Percentiles rank a stretch among this genome's conserved stretches.
Conservation (phyloP, 257 asterid genomes). For the Cynanchum wilfordii region DNA sequence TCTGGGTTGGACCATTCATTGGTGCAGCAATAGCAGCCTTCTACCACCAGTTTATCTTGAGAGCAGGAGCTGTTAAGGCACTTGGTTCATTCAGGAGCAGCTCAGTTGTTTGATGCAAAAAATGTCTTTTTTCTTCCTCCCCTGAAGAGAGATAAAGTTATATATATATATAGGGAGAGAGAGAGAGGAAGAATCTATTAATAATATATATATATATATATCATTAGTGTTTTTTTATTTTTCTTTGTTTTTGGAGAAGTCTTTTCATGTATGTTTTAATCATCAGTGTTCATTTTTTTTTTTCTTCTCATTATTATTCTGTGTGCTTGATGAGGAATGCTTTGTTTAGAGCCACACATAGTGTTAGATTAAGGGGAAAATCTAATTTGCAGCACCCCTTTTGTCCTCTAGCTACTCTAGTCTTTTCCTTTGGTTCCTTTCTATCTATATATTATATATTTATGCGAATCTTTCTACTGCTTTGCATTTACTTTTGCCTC, state of each 20-base stretch:
- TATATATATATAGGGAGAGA: background rate
- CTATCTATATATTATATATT: too few species aligned
- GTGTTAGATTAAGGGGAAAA: background rate
- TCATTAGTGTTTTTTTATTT: background rate
- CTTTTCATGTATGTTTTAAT: background rate
- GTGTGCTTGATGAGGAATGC: background rate
- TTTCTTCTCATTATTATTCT: background rate
- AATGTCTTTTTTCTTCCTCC: too few species aligned
- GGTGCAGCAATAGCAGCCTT: slow-evolving; percentile 44
- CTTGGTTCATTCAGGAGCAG: slow-evolving; percentile 30
- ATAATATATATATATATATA: background rate
- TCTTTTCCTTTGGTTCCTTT: background rate
- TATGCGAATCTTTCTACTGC: too few species aligned
- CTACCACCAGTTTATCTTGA: slow-evolving; percentile 35
- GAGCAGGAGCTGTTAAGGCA: slow-evolving; percentile 37
- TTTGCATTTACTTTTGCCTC: too few species aligned
- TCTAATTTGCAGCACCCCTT: background rate
- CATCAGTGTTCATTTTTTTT: background rate
- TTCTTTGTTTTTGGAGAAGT: background rate
- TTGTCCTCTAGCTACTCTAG: background rate
- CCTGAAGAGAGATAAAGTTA: background rate
- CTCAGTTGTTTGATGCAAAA: slow-evolving; percentile 14
- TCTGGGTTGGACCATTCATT: slow-evolving; percentile 44
- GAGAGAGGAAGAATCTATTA: background rate
- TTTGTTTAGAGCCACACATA: background rate